Percentiles rank a stretch among this genome's conserved stretches.
These are phyloP conservation scores for Scleroderma bovista DNA, from an alignment of 768 basidiomycete genomes.

Conservation along the genomic window DNA sequence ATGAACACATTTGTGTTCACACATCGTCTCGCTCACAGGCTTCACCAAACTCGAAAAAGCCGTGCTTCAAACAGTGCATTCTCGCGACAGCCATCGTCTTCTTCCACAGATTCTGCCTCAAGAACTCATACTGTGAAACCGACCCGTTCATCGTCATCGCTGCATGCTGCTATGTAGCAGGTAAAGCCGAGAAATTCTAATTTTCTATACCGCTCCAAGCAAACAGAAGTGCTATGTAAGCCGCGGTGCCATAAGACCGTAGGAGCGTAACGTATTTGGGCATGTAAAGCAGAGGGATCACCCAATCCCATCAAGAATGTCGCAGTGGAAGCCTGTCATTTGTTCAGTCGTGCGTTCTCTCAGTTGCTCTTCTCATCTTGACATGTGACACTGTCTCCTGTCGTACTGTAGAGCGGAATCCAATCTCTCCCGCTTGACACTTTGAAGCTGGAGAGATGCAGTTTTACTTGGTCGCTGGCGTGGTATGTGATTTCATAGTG, in stretches of 20 bases:
- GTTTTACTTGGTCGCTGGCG: constrained; percentile 94
- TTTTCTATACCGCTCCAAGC: too few relatives aligned
- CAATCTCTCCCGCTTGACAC: constrained; percentile 85
- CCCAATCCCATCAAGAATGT: constrained; percentile 94
- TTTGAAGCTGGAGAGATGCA: constrained; percentile 95
- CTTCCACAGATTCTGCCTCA: constrained; percentile 94
- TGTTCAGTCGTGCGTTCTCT: constrained; percentile 61
- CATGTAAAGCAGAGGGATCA: constrained; percentile 92
- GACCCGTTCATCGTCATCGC: constrained; percentile 91
- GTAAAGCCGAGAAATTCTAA: too few relatives aligned
- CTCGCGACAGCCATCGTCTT: constrained; percentile 94
- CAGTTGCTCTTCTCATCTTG: neutral
- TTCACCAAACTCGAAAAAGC: constrained; percentile 84
- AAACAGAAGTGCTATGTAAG: too few relatives aligned
- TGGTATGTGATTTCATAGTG: constrained; percentile 89
- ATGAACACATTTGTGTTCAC: neutral
- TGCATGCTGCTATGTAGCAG: constrained; percentile 92
- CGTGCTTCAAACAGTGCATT: constrained; percentile 79
- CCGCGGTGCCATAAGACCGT: too few relatives aligned
- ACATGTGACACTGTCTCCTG: neutral
- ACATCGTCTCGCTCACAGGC: constrained; percentile 41
- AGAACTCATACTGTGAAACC: constrained; percentile 93
- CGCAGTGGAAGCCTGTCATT: constrained; percentile 69
- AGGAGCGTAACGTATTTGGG: too few relatives aligned
- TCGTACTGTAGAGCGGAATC: constrained; percentile 50